Base-by-base conservation (phyloP, 1,284 basidiomycete genomes). In the Entoloma clypeatum region DNA sequence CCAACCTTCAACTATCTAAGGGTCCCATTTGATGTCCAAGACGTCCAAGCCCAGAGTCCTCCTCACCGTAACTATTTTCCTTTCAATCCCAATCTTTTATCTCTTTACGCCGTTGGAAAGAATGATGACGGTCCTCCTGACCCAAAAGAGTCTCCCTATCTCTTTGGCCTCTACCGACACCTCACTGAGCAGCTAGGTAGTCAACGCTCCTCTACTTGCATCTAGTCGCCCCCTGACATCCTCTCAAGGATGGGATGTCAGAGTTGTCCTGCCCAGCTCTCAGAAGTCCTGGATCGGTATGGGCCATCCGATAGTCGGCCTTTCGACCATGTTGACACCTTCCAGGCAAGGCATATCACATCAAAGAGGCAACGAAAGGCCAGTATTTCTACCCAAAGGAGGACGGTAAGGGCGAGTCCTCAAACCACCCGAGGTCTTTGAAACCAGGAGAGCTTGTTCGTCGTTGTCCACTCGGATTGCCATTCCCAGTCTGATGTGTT, bases 261-360 rank as follows among this genome's bases (percentile, higher is more conserved):
- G 81, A 53, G 92, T 96, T 3, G 91, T 95, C 43, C 68, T 95
- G 11, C 92, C 92, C 1, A 84, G 82, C 51, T 76, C 81, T 11
- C 92, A 96, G 61, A 92, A 90, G 62, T 90, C 86, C 26, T 96
- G 92, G 92, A 89, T 91, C 31, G 86, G 86, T 82, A 46, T 41
- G 63, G 51, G 17, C 26, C 9, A 22, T 13, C n/a, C 35, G 18
- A 19, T 35, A 17, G 17, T 44, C 26, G 30, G 22, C 19, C 45
- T 16, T 27, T 36, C 10, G 22, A 37, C 10, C 8, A 30, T 41
- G 44, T 13, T 38, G 21, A 43, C 29, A 37, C 19, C 43, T 22
- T 36, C 47, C 62, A 79, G 89, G 89, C 31, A 90, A 89, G 58
- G 86, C 89, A 21, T 92, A 84, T 56, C 82, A 88, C 33, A 92